Evolutionary conservation across 2,329 filamentous ascomycete species (phyloP), one percentile per base, ranked within the genome.

Genomic region (Westerdykella aurantiaca): DNA sequence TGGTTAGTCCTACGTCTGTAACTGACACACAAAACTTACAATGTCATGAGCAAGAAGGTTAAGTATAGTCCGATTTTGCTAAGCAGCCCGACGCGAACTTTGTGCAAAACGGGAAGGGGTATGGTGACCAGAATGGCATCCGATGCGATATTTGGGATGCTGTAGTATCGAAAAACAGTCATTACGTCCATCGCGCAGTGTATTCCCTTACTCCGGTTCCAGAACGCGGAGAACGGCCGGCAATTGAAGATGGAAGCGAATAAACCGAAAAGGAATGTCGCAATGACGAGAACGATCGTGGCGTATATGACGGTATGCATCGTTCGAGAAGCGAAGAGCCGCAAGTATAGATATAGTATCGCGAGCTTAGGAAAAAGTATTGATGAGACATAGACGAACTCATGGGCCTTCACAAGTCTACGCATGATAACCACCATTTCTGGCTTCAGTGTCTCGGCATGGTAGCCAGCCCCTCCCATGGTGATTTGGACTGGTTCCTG

Each of bases 141-240:
- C 16, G 68, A 66, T 6, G 61, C 38, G n/a, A 69, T 66, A 41
- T 69, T 68, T 5, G 65, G 62, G 17, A 69, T 40, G 38, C 53
- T 53, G 42, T 58, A 40, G 53, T 60, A 41, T 45, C 54, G 46
- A 23, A 53, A 50, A 1, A 39, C 43, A 5, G 39, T 37, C 39
- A 48, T 47, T 5, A 37, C 34, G 21, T 56, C 42, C 44, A 56
- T 50, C 2, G 39, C 48, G 34, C 53, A 56, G 12, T 37, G 31
- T 6, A 12, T 25, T 7, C 37, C 25, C n/a, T 48, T 17, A 2
- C 22, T 39, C 2, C 7, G 31, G 21, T 55, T 45, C 53, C 52
- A 55, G 21, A 49, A 51, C 0, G 42, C 34, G 34, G 29, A 10
- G 37, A 55, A 51, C 6, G 52, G 53, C 6, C 46, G 31, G 37